phyloP scores from a whole-genome alignment of 1,139 yeast species.

The Yamadazyma dushanensis region DNA sequence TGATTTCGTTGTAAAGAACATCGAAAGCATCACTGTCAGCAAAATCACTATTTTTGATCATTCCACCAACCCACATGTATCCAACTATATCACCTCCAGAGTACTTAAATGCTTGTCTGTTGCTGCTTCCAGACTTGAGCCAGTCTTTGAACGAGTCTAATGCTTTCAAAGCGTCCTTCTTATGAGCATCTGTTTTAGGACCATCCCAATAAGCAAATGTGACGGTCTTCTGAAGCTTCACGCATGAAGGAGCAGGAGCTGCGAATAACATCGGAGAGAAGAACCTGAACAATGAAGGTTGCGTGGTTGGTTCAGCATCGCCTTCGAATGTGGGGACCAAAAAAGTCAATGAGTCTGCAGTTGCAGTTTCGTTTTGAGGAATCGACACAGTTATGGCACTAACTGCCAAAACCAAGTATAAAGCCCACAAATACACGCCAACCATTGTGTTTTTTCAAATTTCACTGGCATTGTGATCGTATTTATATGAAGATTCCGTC shows the following conservation, averaged over 20 bases:
- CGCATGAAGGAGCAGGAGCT: neutral
- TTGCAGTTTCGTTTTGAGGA: no score
- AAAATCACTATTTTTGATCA: constrained; percentile 18
- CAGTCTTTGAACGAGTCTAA: constrained; percentile 11
- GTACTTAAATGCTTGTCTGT: constrained; percentile 13
- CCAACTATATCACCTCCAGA: constrained; percentile 12
- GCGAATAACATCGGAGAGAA: neutral
- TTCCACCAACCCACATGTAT: constrained; percentile 18
- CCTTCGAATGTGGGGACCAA: no score
- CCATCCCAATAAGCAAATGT: constrained; percentile 12
- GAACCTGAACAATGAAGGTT: no score
- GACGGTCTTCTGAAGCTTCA: neutral
- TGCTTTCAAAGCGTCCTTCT: constrained; percentile 13
- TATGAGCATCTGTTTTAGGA: constrained; percentile 12
- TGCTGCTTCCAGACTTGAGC: constrained; percentile 7
- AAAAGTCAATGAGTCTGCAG: no score
- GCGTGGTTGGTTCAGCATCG: no score
- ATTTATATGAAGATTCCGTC: no score
- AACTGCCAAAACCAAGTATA: no score
- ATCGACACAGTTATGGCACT: no score
- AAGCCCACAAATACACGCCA: no score
- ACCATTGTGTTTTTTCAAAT: no score
- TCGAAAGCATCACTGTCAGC: constrained; percentile 12
- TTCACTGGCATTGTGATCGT: no score
- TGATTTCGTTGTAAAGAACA: constrained; percentile 14